These are phyloP conservation scores for Mycena venus DNA, from an alignment of 768 basidiomycete genomes.

Conservation along the genomic window DNA sequence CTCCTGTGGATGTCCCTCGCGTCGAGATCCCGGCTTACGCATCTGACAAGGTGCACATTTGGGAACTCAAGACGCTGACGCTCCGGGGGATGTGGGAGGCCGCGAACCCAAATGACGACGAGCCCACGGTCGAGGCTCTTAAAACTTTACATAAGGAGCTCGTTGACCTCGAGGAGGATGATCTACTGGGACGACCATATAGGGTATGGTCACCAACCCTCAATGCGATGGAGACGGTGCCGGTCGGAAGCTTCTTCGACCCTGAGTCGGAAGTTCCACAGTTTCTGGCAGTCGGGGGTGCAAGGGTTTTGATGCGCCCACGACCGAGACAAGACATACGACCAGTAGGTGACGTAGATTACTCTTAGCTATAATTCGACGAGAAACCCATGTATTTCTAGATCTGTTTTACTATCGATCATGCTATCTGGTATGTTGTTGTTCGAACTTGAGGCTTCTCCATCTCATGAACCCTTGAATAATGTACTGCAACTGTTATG, in stretches of 20 bases:
- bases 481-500: no score
- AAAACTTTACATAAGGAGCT: slow-evolving; percentile 12
- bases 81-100: slow-evolving; percentile 16
- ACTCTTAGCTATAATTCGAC: no score
- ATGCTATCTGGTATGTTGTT: no score
- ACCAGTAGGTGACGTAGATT: no score
- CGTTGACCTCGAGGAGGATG: slow-evolving; percentile 9
- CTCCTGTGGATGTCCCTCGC: neutral
- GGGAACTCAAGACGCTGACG: slow-evolving; percentile 10
- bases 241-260: slow-evolving; percentile 13
- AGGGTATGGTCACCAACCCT: neutral
- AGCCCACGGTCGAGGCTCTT: slow-evolving; percentile 9
- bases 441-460: no score
- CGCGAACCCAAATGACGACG: slow-evolving; percentile 11
- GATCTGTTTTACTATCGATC: no score
- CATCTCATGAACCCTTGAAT: no score
- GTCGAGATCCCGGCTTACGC: neutral
- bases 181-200: slow-evolving; percentile 9
- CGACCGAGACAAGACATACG: neutral
- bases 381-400: no score
- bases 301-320: slow-evolving; percentile 9
- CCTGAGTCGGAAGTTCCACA: neutral
- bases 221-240: slow-evolving; percentile 12
- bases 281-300: slow-evolving; percentile 24
- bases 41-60: neutral